These are phyloP conservation scores for Candida sojae DNA, from an alignment of 1,139 yeast species.

Conservation along the genomic window DNA sequence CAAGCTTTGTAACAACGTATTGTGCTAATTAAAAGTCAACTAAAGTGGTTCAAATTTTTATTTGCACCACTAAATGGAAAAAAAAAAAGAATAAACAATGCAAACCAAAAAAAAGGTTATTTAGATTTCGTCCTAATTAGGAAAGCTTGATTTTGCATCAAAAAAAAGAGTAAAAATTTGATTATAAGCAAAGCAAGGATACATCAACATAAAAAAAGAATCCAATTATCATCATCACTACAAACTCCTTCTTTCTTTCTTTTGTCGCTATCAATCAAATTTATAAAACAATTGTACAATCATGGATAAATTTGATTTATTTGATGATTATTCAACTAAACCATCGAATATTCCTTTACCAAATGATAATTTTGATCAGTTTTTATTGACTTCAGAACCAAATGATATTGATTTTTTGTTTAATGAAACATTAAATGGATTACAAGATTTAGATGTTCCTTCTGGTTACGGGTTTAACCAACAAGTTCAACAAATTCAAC, in stretches of 20 bases:
- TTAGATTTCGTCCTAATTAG: constrained; percentile 5
- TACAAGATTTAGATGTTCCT: constrained; percentile 58
- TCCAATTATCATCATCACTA: not conserved
- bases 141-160: constrained; percentile 5
- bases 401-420: constrained; percentile 44
- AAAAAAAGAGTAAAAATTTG: not conserved
- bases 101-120: not conserved
- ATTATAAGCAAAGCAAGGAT: constrained; percentile 4
- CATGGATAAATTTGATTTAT: constrained; percentile 37
- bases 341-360: constrained; percentile 33
- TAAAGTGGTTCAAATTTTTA: too few relatives aligned
- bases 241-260: not conserved
- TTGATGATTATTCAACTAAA: constrained; percentile 29
- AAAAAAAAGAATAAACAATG: not conserved
- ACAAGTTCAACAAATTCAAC: constrained; percentile 3
- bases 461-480: constrained; percentile 27
- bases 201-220: not conserved
- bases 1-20: too few relatives aligned
- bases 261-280: not conserved
- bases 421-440: constrained; percentile 44
- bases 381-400: constrained; percentile 28
- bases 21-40: too few relatives aligned
- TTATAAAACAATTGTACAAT: too few relatives aligned
- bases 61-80: too few relatives aligned
- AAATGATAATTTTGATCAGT: constrained; percentile 43